Base-by-base conservation (phyloP, 805 yeast species). In the Candida pseudofarinosa region DNA sequence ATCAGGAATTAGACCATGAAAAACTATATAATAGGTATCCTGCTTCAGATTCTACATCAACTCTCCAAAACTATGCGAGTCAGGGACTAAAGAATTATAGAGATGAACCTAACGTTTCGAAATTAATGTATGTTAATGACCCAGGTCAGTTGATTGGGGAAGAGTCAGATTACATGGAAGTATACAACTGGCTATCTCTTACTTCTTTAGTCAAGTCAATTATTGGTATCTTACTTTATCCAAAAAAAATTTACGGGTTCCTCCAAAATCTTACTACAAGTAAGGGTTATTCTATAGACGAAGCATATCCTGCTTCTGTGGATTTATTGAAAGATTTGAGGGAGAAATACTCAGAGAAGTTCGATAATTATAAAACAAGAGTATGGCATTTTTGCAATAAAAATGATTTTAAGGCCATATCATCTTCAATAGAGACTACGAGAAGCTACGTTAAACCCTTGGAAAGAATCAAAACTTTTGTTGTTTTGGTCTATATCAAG, bases 311-410 rank as follows among this genome's bases (percentile, higher is more conserved):
- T 17, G 17, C 33, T 19, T 18, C 44, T 8, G 13, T 35, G 8
- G 19, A 17, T 4, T 39, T 33, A n/a, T 7, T 31, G 17, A 23
- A 19, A 18, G 41, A 38, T 4, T n/a, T 37, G 15, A 15, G 32
- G 19, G 39, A 40, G 13, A 38, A 7, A 5, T 37, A 40, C 26
- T 12, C 35, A 2, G 19, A 35, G 5, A 37, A 33, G 19, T 26
- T 46, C 3, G 43, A 30, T 18, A 15, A 38, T 14, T 13, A 43
- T 3, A 52, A 47, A 32, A 23, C 36, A 3, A 38, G 48, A 4
- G 14, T 48, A 3, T 58, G 56, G 58, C 54, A 57, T 32, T 13
- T 52, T 2, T 38, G 42, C 1, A 37, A 41, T 15, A 43, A 38
- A 20, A 40, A 48, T 34, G 13, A 52, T 3, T 41, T 51, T 33